phyloP scores from a whole-genome alignment of 2,329 filamentous ascomycete genomes.

The Alternaria novae-zelandiae region DNA sequence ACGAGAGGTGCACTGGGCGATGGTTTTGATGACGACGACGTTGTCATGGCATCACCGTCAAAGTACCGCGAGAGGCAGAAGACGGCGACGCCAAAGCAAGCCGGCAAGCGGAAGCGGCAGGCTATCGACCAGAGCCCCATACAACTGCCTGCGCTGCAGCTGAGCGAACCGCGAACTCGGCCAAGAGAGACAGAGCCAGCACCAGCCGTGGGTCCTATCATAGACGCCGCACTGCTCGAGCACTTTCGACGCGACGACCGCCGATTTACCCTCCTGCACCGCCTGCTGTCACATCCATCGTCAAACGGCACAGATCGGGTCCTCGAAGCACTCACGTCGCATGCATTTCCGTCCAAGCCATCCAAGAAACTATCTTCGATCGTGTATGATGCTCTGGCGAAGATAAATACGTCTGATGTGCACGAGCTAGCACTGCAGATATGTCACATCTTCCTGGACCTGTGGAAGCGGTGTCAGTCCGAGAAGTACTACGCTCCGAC shows the following conservation, averaged over 20 bases:
- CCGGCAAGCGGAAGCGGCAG: conserved; percentile 71
- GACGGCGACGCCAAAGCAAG: conserved; percentile 65
- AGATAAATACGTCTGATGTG: conserved; percentile 57
- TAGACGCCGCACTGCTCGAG: conserved; percentile 44
- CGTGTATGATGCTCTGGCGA: conserved; percentile 71
- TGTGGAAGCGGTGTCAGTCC: conserved; percentile 72
- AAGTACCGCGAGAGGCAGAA: conserved; percentile 57
- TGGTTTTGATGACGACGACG: conserved; percentile 75
- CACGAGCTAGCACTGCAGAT: conserved; percentile 68
- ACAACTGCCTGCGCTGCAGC: conserved; percentile 59
- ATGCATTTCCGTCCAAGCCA: conserved; percentile 67
- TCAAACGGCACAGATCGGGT: conserved; percentile 64
- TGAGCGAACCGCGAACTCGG: conserved; percentile 47
- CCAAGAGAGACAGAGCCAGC: conserved; percentile 43
- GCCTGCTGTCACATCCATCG: conserved; percentile 68
- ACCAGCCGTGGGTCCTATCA: not conserved
- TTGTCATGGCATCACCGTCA: conserved; percentile 62
- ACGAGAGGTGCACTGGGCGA: conserved; percentile 67
- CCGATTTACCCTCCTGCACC: conserved; percentile 60
- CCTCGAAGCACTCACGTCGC: conserved; percentile 71
- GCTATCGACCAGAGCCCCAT: conserved; percentile 70
- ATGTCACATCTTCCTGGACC: conserved; percentile 65
- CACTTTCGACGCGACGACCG: conserved; percentile 47
- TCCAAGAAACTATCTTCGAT: conserved; percentile 66
- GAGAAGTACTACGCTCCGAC: conserved; percentile 70